A percentile compares a stretch with the other conserved stretches of the same genome.
Evolutionary conservation across 306 rosid genomes (phyloP).

Genomic region (Sicyos edulis): DNA sequence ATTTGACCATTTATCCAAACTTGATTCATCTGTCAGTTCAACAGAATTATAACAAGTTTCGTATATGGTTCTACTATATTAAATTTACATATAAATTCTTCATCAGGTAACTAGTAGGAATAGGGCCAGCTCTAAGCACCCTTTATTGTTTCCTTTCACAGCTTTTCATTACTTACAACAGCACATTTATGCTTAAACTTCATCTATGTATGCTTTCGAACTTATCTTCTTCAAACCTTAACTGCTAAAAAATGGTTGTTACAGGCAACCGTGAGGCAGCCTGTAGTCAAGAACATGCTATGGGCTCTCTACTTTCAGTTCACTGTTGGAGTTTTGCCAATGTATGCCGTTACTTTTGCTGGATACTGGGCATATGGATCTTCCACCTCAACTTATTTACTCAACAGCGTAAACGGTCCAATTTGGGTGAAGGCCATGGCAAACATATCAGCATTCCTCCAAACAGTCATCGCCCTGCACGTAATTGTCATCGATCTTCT

Average conservation of each 20-base stretch:
- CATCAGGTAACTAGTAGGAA: no score
- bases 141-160: no score
- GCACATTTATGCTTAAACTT: background rate
- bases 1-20: no score
- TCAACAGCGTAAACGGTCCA: conserved; percentile 72
- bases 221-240: background rate
- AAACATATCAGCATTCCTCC: conserved; percentile 76
- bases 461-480: conserved; percentile 81
- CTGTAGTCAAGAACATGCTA: conserved; percentile 87
- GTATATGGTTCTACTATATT: background rate
- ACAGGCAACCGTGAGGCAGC: conserved; percentile 89
- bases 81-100: no score
- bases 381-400: conserved; percentile 58
- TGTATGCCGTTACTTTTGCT: conserved; percentile 65
- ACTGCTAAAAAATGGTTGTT: conserved; percentile 14
- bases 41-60: background rate
- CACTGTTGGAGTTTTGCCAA: conserved; percentile 67
- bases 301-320: conserved; percentile 84
- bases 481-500: conserved; percentile 38
- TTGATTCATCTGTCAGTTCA: no score
- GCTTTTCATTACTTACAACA: background rate
- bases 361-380: conserved; percentile 99
- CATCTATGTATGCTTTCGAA: background rate
- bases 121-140: no score
- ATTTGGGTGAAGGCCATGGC: conserved; percentile 70